Conservation (phyloP, 148 eudicot genomes). For the Rhododendron ferrugineum region DNA sequence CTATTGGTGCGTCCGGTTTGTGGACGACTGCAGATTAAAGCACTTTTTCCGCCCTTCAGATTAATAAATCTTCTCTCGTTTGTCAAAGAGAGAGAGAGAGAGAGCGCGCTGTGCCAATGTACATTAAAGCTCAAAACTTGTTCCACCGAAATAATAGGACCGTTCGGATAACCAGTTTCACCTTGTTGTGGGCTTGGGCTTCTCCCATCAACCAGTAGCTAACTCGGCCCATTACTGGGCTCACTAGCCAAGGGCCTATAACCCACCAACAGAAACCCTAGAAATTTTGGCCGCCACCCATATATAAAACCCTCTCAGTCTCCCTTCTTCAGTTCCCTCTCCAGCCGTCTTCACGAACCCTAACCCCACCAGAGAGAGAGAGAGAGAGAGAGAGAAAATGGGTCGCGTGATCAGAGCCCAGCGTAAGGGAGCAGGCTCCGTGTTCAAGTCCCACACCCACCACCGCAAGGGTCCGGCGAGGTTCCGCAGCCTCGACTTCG, state of each 20-base stretch:
- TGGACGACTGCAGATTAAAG: too few species aligned
- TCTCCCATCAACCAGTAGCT: not conserved
- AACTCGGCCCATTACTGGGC: not conserved
- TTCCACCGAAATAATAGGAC: too few species aligned
- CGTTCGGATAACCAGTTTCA: not conserved
- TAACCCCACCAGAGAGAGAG: not conserved
- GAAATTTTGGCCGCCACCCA: not conserved
- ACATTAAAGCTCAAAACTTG: too few species aligned
- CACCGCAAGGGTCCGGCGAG: slow-evolving; percentile 15
- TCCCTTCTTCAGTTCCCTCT: not conserved
- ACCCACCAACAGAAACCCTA: not conserved
- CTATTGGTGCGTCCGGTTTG: too few species aligned
- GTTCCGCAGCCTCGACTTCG: slow-evolving; percentile 9
- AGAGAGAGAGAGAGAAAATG: not conserved
- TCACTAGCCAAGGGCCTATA: not conserved
- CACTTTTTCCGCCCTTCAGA: too few species aligned
- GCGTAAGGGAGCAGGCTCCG: slow-evolving; percentile 25
- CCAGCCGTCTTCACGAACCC: slow-evolving; percentile 3
- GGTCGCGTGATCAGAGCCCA: slow-evolving; percentile 20
- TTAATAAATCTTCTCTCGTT: too few species aligned
- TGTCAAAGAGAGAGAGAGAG: too few species aligned
- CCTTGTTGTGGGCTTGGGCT: not conserved
- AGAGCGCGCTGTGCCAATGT: not conserved
- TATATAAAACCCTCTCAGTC: not conserved
- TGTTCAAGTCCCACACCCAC: slow-evolving; percentile 20